These are phyloP conservation scores for Candida tallmaniae DNA, from an alignment of 805 yeast species.

Conservation along the genomic window DNA sequence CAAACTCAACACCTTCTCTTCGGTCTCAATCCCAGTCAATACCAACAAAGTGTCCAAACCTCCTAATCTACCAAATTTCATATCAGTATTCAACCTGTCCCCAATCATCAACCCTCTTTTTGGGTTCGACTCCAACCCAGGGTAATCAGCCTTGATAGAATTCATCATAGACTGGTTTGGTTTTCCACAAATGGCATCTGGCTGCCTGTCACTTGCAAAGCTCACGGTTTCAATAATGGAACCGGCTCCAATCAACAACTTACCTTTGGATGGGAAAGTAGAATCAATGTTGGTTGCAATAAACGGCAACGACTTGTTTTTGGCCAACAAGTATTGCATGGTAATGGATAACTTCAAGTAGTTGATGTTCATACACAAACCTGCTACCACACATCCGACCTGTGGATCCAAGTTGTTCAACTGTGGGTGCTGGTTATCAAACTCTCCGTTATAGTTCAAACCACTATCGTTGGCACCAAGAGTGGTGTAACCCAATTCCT, in stretches of 20 bases:
- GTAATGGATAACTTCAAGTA: slow-evolving; percentile 80
- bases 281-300: slow-evolving; percentile 94
- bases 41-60: slow-evolving; percentile 85
- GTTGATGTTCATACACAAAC: slow-evolving; percentile 71
- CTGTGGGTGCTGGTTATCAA: slow-evolving; percentile 53
- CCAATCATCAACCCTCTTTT: slow-evolving; percentile 84
- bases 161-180: slow-evolving; percentile 89
- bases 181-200: slow-evolving; percentile 83
- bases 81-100: slow-evolving; percentile 92
- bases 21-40: slow-evolving; percentile 86
- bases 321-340: slow-evolving; percentile 68
- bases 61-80: slow-evolving; percentile 84
- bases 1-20: slow-evolving; percentile 47
- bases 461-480: slow-evolving; percentile 81
- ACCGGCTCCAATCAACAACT: slow-evolving; percentile 92
- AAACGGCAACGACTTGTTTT: slow-evolving; percentile 56
- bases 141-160: slow-evolving; percentile 67
- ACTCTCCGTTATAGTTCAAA: slow-evolving; percentile 41
- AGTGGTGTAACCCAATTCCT: slow-evolving; percentile 65
- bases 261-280: slow-evolving; percentile 87
- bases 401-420: slow-evolving; percentile 57
- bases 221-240: slow-evolving; percentile 77
- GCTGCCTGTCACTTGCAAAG: slow-evolving; percentile 72
- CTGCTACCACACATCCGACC: slow-evolving; percentile 89
- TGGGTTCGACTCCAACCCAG: slow-evolving; percentile 44